Percentiles rank a stretch among this genome's conserved stretches.
Evolutionary conservation across 2,329 filamentous ascomycete genomes (phyloP).

Genomic region (Fusarium lateritium): DNA sequence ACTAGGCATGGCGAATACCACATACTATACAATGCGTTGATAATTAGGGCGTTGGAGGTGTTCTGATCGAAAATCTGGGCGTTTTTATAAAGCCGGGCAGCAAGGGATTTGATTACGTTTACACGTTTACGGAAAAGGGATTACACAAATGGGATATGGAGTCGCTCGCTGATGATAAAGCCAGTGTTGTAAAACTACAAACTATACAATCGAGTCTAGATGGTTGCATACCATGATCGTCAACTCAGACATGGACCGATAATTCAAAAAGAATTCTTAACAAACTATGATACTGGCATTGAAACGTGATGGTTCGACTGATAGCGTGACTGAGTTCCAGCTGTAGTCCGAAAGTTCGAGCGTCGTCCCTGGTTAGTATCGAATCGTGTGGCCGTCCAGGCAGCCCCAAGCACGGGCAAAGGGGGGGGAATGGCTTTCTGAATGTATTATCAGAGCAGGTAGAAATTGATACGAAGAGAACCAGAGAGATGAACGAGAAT

Average conservation of each 20-base stretch:
- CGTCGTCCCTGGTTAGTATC: no score
- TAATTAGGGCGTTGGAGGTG: constrained; percentile 27
- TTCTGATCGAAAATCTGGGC: constrained; percentile 28
- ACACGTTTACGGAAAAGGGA: constrained; percentile 4
- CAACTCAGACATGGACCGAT: neutral
- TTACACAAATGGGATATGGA: neutral
- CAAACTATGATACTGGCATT: neutral
- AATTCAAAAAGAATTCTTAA: neutral
- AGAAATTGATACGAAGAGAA: neutral
- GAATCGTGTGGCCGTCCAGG: no score
- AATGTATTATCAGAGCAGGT: neutral
- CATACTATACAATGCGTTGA: constrained; percentile 18
- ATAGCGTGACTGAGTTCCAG: no score
- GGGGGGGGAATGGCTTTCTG: no score
- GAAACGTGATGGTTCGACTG: neutral
- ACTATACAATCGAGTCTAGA: neutral
- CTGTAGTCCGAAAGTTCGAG: no score
- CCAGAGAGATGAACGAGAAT: neutral
- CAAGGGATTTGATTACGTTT: constrained; percentile 18
- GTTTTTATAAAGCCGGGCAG: constrained; percentile 24
- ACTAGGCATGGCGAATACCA: constrained; percentile 52
- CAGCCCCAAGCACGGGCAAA: no score
- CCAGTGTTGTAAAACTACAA: constrained; percentile 9
- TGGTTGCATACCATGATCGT: neutral
- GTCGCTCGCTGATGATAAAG: constrained; percentile 5